Evolutionary conservation across 1,139 yeast genomes (phyloP), one percentile per base, ranked within the genome.

Genomic region (Yamadazyma mexicana): DNA sequence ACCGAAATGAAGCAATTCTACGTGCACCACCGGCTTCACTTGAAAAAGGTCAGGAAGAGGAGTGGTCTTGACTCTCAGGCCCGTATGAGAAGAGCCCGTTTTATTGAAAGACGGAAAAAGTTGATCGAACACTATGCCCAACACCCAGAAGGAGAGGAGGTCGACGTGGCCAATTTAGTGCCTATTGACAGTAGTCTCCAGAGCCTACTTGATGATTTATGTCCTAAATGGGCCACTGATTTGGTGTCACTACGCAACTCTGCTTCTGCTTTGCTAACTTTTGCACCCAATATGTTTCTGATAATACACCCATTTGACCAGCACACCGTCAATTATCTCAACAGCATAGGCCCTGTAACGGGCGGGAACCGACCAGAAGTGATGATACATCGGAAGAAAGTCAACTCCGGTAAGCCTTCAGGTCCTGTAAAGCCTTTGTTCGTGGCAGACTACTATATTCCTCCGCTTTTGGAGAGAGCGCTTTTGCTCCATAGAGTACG

Each of bases 201-300:
- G 5, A 11, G 10, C 6, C 12, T 24, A 7, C 27, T 24, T n/a
- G 12, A 24, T n/a, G 27, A 24, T 11, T 9, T n/a, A 5, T 24
- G 12, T n/a, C n/a, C n/a, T 5, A 16, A 12, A 5, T 26, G 29
- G 29, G 29, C n/a, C n/a, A 12, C 29, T 5, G 16, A 26, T 12
- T 5, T 26, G 8, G 16, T 4, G 15, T 6, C 5, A 4, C 12
- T 26, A 9, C 11, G 29, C n/a, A 11, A 12, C 4, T 15, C 29
- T n/a, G 29, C 16, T 4, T n/a, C 4, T 26, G 8, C 16, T 26
- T 26, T 26, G 29, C 29, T 26, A 16, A 9, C 17, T 12, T 36
- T 23, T 35, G 42, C 39, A 16, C 42, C 42, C 17, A 26, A 22
- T 5, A 17, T 36, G 8, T 39, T 39, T 31, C 31, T 17, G 17